A percentile compares a stretch with the other conserved stretches of the same genome.
Evolutionary conservation across 257 asterid species (phyloP).

Genomic region (Petunia axillaris): DNA sequence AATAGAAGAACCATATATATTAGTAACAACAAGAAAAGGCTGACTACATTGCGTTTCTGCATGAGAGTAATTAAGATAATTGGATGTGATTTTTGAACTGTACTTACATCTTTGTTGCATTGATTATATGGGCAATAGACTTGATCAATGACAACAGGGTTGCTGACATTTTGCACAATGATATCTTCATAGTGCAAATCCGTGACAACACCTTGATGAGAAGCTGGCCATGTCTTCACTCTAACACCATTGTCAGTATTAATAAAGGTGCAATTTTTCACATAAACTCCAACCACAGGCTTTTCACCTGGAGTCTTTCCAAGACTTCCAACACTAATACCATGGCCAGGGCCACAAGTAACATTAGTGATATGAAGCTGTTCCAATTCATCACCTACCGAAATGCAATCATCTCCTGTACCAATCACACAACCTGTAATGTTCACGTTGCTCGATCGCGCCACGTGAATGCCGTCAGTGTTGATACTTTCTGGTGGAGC

Average conservation of each 20-base stretch:
- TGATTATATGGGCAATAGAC: constrained; percentile 41
- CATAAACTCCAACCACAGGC: constrained; percentile 35
- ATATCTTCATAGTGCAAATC: constrained; percentile 37
- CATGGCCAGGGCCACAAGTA: constrained; percentile 54
- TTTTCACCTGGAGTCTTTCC: constrained; percentile 39
- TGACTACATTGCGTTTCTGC: neutral
- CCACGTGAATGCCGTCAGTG: constrained; percentile 55
- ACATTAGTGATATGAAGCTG: constrained; percentile 33
- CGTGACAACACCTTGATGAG: constrained; percentile 33
- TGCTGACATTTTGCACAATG: constrained; percentile 41
- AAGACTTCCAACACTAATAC: constrained; percentile 49
- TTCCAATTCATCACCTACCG: constrained; percentile 41
- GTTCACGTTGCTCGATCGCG: constrained; percentile 31
- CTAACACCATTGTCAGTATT: constrained; percentile 44
- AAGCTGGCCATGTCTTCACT: constrained; percentile 43
- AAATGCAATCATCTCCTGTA: constrained; percentile 53
- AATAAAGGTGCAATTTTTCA: constrained; percentile 38
- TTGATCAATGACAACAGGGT: constrained; percentile 45
- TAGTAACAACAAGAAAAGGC: neutral
- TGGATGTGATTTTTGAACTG: too few species aligned
- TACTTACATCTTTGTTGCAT: constrained; percentile 33
- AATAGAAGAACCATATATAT: neutral
- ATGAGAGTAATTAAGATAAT: too few species aligned
- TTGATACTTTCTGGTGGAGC: constrained; percentile 48
- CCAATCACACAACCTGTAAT: constrained; percentile 31